Percentiles rank a stretch among this genome's conserved stretches.
Evolutionary conservation across 1,284 basidiomycete species (phyloP).

Genomic region (Neonothopanus nambi): DNA sequence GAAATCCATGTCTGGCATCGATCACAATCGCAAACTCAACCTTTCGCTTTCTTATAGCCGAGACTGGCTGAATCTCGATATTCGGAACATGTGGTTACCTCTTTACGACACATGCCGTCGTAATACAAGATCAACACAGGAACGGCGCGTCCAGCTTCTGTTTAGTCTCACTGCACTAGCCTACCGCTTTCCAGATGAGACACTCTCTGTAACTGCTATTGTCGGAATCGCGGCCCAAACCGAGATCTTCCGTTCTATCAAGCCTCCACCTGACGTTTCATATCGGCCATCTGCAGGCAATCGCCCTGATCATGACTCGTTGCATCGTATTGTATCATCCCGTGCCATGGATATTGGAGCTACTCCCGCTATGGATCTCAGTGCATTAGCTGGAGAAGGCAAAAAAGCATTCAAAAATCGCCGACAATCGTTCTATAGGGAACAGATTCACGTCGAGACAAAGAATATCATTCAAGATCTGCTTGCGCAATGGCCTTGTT

Average conservation of each 20-base stretch:
- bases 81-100: slow-evolving; percentile 3
- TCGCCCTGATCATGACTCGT: neutral
- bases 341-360: neutral
- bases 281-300: neutral
- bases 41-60: slow-evolving; percentile 4
- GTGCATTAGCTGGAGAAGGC: too few species aligned
- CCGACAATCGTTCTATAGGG: too few species aligned
- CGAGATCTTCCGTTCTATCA: neutral
- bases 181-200: neutral
- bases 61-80: neutral
- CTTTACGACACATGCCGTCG: slow-evolving; percentile 3
- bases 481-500: too few species aligned
- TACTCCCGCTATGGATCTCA: neutral
- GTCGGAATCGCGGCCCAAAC: neutral
- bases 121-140: neutral
- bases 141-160: neutral
- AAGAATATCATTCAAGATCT: too few species aligned
- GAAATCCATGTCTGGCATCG: neutral
- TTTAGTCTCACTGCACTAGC: slow-evolving; percentile 10
- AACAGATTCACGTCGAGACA: too few species aligned
- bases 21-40: neutral
- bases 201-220: neutral
- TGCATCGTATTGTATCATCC: neutral
- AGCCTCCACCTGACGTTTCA: neutral
- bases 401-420: too few species aligned